phyloP scores from a whole-genome alignment of 768 basidiomycete species.

The Pleurotus cornucopiae region DNA sequence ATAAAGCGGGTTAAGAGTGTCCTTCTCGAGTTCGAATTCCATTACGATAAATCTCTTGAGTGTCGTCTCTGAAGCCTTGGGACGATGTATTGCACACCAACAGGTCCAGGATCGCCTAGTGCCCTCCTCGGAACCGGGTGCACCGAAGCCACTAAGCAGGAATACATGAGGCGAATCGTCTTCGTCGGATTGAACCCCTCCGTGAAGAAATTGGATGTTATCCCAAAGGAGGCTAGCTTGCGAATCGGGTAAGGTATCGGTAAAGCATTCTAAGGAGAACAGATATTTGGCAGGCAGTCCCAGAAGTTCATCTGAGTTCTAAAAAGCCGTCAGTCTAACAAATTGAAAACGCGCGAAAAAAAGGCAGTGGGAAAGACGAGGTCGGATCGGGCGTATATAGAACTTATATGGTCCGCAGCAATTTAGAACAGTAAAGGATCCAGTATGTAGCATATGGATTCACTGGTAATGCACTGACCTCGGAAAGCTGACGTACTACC shows the following conservation, averaged over 20 bases:
- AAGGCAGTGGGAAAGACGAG: too few relatives aligned
- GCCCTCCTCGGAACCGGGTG: constrained; percentile 32
- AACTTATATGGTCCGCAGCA: too few relatives aligned
- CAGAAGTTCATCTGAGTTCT: constrained; percentile 76
- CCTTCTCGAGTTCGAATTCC: constrained; percentile 78
- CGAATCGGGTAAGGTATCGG: constrained; percentile 58
- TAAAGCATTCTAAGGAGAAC: constrained; percentile 70
- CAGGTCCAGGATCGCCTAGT: constrained; percentile 52
- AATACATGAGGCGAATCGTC: constrained; percentile 56
- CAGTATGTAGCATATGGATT: too few relatives aligned
- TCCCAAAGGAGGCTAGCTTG: constrained; percentile 71
- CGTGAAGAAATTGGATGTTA: constrained; percentile 64
- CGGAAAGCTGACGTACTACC: constrained; percentile 73
- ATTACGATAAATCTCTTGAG: constrained; percentile 48
- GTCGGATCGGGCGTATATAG: too few relatives aligned
- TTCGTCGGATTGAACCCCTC: constrained; percentile 42
- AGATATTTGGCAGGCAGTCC: constrained; percentile 69
- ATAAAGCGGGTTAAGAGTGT: constrained; percentile 67
- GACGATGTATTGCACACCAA: constrained; percentile 66
- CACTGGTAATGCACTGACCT: constrained; percentile 39
- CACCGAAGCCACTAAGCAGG: constrained; percentile 64
- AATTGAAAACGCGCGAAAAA: too few relatives aligned
- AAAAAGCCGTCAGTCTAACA: background rate
- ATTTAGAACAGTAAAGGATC: too few relatives aligned
- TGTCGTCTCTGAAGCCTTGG: constrained; percentile 22